Base-by-base conservation (phyloP, 2,329 filamentous ascomycete species). In the Verticillium zaregamsianum region DNA sequence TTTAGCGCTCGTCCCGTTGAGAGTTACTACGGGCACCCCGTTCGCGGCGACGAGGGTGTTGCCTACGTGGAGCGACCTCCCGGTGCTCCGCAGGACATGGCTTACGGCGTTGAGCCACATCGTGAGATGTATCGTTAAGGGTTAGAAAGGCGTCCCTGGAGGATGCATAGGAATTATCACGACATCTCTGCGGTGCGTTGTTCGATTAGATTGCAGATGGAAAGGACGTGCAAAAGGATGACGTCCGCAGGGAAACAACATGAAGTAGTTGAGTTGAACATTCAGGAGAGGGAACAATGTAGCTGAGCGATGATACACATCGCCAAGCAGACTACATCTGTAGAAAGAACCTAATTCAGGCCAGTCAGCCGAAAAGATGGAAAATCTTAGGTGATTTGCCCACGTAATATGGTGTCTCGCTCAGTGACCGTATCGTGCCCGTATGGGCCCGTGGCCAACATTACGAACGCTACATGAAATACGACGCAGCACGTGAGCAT, bases 1-100 rank as follows among this genome's bases (percentile, higher is more conserved):
- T 82, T 78, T 64, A 78, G 77, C 66, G 72, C 74, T 59, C 76
- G 76, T 49, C 78, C 79, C 17, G 70, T 72, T 55, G 80, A 82
- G 61, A 73, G 73, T 58, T 81, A 79, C 61, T 81, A 81, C 64
- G 77, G 77, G 33, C 73, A 75, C 37, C 71, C 69, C 37, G 66
- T 69, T 5, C 69, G 69, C 40, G 54, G 61, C 17, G 74, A 74
- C 23, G 76, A 77, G 56, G 80, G 80, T 40, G 71, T 80, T 52
- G 70, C 77, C 3, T 83, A 79, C 59, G 73, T 81, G 59, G 54
- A 82, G 64, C 74, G 73, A 55, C 78, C 80, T 17, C 73, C 74
- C 59, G 74, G 73, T 57, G 69, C 73, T 31, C 71, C 74, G 15
- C 77, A 77, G 55, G 80, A 81, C 39, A 73, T 81, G 31, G 72